Evolutionary conservation across 176 grass and related monocot genomes (phyloP).

Genomic region (Carex littledalei): DNA sequence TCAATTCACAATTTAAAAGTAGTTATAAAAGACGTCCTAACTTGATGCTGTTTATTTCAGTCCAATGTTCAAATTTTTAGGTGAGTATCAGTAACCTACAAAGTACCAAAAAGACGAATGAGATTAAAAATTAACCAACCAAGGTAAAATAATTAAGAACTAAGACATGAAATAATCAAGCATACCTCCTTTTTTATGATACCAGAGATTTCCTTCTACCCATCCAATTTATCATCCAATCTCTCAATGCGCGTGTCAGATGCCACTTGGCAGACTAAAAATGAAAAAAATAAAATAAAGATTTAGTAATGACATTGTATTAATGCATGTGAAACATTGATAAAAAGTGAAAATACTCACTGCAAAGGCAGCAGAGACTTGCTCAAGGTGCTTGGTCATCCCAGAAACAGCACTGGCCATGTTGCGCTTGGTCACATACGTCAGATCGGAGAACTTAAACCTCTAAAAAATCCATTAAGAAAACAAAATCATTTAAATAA

Average conservation of each 20-base stretch:
- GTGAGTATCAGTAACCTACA: slow-evolving; percentile 78
- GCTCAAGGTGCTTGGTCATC: too few relatives aligned
- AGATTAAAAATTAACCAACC: not conserved
- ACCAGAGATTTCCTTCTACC: slow-evolving; percentile 82
- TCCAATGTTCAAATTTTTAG: slow-evolving; percentile 74
- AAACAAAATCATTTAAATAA: too few relatives aligned
- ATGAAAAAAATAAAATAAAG: slow-evolving; percentile 17
- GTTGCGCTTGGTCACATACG: too few relatives aligned
- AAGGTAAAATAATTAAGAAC: slow-evolving; percentile 8
- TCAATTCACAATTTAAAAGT: too few relatives aligned
- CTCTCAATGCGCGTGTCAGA: slow-evolving; percentile 85
- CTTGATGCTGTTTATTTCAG: slow-evolving; percentile 71
- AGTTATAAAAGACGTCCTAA: not conserved
- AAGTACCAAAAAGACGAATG: slow-evolving; percentile 9
- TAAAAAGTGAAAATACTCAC: too few relatives aligned
- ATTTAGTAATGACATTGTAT: not conserved
- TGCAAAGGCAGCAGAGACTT: too few relatives aligned
- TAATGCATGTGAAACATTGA: too few relatives aligned
- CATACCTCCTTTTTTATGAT: slow-evolving; percentile 86
- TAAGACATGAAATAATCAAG: not conserved
- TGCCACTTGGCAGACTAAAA: slow-evolving; percentile 81
- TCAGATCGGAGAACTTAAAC: too few relatives aligned
- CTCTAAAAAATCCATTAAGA: too few relatives aligned
- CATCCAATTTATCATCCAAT: slow-evolving; percentile 95
- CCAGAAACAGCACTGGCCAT: too few relatives aligned